Conservation (phyloP, 768 basidiomycete genomes). For the Rhodosporidiobolus sp. region DNA sequence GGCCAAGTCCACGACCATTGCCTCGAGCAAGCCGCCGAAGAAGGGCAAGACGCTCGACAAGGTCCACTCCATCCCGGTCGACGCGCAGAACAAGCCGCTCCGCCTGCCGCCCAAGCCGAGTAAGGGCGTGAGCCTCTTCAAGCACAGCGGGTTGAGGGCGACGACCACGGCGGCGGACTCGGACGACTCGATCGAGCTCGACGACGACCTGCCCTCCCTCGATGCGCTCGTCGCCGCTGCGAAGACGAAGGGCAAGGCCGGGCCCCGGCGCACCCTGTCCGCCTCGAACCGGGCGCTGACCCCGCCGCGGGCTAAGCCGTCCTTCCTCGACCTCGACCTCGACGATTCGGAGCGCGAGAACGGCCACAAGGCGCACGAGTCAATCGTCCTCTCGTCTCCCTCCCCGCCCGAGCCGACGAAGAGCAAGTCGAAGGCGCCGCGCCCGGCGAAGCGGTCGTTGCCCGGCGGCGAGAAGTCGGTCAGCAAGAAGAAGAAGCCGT, state of each 20-base stretch:
- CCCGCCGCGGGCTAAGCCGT: not conserved
- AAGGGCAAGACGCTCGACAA: not conserved
- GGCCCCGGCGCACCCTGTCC: not conserved
- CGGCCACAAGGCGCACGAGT: not conserved
- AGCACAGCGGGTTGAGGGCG: not conserved
- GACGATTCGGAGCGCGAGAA: not conserved
- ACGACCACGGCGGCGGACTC: not conserved
- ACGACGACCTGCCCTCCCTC: not conserved
- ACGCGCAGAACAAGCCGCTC: not conserved
- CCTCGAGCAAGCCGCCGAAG: not conserved
- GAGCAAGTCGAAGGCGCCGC: not conserved
- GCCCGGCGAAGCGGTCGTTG: not conserved
- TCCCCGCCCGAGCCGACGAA: not conserved
- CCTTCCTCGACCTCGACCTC: slow-evolving; percentile 3
- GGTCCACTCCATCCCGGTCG: no score
- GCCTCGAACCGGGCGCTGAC: not conserved
- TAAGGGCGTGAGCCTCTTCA: slow-evolving; percentile 8
- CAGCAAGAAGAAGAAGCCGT: not conserved
- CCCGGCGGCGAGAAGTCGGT: not conserved
- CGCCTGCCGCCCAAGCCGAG: slow-evolving; percentile 9
- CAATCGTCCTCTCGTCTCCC: not conserved
- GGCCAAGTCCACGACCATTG: not conserved
- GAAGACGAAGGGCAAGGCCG: not conserved
- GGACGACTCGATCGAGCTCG: not conserved
- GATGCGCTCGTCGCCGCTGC: not conserved